These are phyloP conservation scores for Pestalotiopsis sp. DNA, from an alignment of 2,329 filamentous ascomycete species.

Conservation along the genomic window DNA sequence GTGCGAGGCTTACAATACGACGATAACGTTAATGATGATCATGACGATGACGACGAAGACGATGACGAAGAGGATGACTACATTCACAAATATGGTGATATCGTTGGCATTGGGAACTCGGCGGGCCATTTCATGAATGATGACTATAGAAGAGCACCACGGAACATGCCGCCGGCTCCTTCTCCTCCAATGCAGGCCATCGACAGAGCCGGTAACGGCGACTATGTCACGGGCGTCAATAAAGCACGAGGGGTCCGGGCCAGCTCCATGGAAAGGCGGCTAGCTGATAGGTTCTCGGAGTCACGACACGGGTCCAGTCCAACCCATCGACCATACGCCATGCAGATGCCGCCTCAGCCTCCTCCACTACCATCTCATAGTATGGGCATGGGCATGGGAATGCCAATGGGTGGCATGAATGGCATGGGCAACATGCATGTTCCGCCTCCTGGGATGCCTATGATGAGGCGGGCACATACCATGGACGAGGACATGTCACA, in stretches of 20 bases:
- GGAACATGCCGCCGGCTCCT: constrained; percentile 37
- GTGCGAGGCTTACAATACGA: constrained; percentile 39
- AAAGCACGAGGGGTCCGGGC: constrained; percentile 43
- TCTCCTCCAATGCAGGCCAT: constrained; percentile 32
- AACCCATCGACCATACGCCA: constrained; percentile 25
- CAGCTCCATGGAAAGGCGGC: constrained; percentile 50
- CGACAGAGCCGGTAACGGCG: constrained; percentile 37
- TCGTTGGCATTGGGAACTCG: constrained; percentile 51
- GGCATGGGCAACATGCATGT: constrained; percentile 30
- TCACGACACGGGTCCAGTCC: constrained; percentile 34
- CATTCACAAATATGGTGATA: constrained; percentile 36
- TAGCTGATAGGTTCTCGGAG: constrained; percentile 54
- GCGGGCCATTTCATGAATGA: constrained; percentile 64
- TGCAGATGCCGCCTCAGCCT: constrained; percentile 27
- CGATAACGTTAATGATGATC: constrained; percentile 43
- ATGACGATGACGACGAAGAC: constrained; percentile 36
- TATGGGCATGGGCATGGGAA: background rate
- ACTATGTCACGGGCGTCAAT: constrained; percentile 48
- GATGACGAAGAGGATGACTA: constrained; percentile 42
- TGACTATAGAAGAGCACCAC: constrained; percentile 49
- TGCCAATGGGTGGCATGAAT: background rate
- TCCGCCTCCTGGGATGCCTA: constrained; percentile 25
- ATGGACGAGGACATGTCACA: constrained; percentile 41
- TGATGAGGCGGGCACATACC: constrained; percentile 39
- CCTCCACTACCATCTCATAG: constrained; percentile 22